Base-by-base conservation (phyloP, 1,284 basidiomycete genomes). In the Ustilago tritici region DNA sequence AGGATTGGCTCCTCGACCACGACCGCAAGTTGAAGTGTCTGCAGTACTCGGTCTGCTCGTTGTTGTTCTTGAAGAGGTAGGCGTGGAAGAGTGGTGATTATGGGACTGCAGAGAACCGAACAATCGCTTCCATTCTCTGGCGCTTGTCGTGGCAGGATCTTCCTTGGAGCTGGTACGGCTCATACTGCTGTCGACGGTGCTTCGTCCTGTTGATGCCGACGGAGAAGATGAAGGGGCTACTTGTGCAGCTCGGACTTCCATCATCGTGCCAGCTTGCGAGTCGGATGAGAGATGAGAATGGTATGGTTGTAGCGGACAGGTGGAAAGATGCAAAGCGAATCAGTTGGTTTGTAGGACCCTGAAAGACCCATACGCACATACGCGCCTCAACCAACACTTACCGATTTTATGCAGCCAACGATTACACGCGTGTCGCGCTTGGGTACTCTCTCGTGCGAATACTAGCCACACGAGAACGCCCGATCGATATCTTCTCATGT, bases 121-220 rank as follows among this genome's bases (percentile, higher is more conserved):
- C 36, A 73, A 47, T 49, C 41, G 28, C 61, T 73, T 73, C 70
- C 70, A 73, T 50, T 73, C 70, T 14, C 58, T 40, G 5, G 58
- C 65, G 23, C 54, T 61, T 8, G 31, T 56, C 11, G 12, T 32
- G 12, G 59, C 58, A 9, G 28, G 23, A 49, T 64, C 70, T 14
- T 68, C 65, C 15, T 47, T 64, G 41, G 57, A 60, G 28, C 28
- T 57, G 12, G 23, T 32, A 17, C 70, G 58, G 32, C 65, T 68
- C 58, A 65, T 34, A 9, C 19, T 57, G 40, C 65, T 68, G 23
- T 73, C 70, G 19, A 73, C 53, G 32, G 65, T 55, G 15, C 60
- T 56, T 11, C 41, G 31, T 1, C 17, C 50, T 4, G 61, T 34
- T 8, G 58, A 65, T 4, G 70, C 38, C 12, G 49, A 70, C 4